phyloP scores from a whole-genome alignment of 2,329 filamentous ascomycete genomes.

The Xylaria sp. region DNA sequence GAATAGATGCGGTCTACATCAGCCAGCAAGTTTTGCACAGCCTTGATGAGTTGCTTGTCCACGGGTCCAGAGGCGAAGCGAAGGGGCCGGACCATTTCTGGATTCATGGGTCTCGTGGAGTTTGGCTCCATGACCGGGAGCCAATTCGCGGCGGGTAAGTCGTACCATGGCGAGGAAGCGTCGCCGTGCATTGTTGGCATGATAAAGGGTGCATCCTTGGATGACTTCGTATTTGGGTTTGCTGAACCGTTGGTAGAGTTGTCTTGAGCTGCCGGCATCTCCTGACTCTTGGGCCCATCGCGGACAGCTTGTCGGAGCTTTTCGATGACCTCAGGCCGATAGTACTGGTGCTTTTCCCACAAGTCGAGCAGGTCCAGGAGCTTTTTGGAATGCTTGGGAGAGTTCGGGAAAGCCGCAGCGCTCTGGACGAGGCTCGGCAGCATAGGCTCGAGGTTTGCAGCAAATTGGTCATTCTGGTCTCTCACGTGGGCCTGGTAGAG shows the following conservation, averaged over 20 bases:
- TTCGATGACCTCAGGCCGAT: slow-evolving; percentile 63
- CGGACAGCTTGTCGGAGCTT: slow-evolving; percentile 70
- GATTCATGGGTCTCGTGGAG: slow-evolving; percentile 78
- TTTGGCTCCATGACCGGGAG: slow-evolving; percentile 82
- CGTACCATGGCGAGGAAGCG: slow-evolving; percentile 77
- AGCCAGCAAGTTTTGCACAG: slow-evolving; percentile 76
- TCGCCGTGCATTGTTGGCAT: slow-evolving; percentile 85
- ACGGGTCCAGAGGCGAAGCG: slow-evolving; percentile 76
- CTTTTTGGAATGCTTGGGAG: slow-evolving; percentile 74
- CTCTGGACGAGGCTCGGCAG: slow-evolving; percentile 71
- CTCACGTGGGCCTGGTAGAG: slow-evolving; percentile 74
- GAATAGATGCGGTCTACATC: slow-evolving; percentile 77
- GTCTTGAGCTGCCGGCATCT: slow-evolving; percentile 35
- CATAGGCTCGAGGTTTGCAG: slow-evolving; percentile 65
- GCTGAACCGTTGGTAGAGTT: slow-evolving; percentile 43
- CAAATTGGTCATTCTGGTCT: slow-evolving; percentile 62
- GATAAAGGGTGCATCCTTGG: slow-evolving; percentile 72
- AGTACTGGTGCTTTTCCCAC: slow-evolving; percentile 77
- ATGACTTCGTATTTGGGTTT: slow-evolving; percentile 49
- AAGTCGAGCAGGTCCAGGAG: slow-evolving; percentile 72
- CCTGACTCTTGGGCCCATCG: slow-evolving; percentile 48
- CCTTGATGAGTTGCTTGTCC: slow-evolving; percentile 71
- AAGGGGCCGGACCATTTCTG: slow-evolving; percentile 75
- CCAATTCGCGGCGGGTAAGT: slow-evolving; percentile 84
- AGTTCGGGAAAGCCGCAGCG: slow-evolving; percentile 67